Evolutionary conservation across 257 asterid species (phyloP), one percentile per base, ranked within the genome.

Genomic region (Jacaranda copaia): DNA sequence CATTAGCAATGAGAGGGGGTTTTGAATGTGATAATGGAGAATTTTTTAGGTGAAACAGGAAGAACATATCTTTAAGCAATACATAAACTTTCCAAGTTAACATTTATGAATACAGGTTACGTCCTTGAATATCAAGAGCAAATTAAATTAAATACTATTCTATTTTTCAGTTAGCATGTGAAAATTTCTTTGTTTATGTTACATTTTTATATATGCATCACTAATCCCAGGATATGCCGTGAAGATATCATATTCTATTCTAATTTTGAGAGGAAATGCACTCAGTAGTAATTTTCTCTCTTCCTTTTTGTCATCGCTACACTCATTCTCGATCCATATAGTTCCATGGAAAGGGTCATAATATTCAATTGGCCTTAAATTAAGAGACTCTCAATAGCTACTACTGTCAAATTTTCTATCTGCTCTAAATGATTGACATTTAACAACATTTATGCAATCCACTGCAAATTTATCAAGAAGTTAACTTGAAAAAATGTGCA

Each of bases 401-500:
- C 8, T 0, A 1, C 18, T 70, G 49, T 70, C 63, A 52, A 70
- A 70, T 64, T 53, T 61, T 19, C 45, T 32, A 35, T 61, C 19
- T 61, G 45, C 42, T 36, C 42, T 15, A 13, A 61, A 14, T 52
- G 58, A 1, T 52, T 52, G 2, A 52, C 19, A 14, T 52, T 4
- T 13, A 52, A 52, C 32, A 8, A 52, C 59, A 48, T 52, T 25
- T 9, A 14, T 39, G 38, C 32, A 40, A 71, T 70, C 68, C 6
- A 0, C 49, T 45, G 49, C 12, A 38, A 45, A 18, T 58, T 55
- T 56, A 59, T 58, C 71, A 64, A 14, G 19, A 64, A 8, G 70
- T 68, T 25, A 25, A 89, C 94, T 92, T 89, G 88, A 89, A 89
- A 80, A 89, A 89, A 82, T 89, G 92, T 32, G 94, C 94, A 63